These are phyloP conservation scores for Aspergillus leporis DNA, from an alignment of 495 filamentous ascomycete species.

Conservation along the genomic window DNA sequence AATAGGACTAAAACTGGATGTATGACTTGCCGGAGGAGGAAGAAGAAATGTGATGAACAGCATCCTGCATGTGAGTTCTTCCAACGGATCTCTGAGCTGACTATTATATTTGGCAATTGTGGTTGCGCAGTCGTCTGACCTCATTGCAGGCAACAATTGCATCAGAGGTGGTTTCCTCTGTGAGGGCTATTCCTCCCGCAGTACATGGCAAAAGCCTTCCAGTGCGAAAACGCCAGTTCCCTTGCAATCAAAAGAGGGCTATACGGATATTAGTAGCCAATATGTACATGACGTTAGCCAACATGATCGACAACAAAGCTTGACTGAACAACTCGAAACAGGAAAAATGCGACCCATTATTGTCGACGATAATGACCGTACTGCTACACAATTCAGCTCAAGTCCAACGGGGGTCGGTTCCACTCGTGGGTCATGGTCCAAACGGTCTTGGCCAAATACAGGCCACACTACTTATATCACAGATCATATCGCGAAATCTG, in stretches of 20 bases:
- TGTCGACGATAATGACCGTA: constrained; percentile 45
- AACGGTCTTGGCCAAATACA: constrained; percentile 36
- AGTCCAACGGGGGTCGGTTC: constrained; percentile 39
- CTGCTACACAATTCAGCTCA: constrained; percentile 37
- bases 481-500: constrained; percentile 40
- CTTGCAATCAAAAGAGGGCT: constrained; percentile 81
- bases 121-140: constrained; percentile 9
- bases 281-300: constrained; percentile 54
- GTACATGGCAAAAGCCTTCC: constrained; percentile 68
- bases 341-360: constrained; percentile 46
- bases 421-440: constrained; percentile 41
- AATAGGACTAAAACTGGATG: constrained; percentile 98
- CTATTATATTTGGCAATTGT: constrained; percentile 16
- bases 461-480: constrained; percentile 36
- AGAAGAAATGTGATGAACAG: constrained; percentile 98
- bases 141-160: constrained; percentile 79
- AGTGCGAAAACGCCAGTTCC: constrained; percentile 66
- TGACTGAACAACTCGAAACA: constrained; percentile 38
- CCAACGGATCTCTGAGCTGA: constrained; percentile 1
- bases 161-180: constrained; percentile 88
- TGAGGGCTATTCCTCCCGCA: constrained; percentile 85
- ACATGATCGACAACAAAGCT: constrained; percentile 38
- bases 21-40: constrained; percentile 88
- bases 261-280: constrained; percentile 50
- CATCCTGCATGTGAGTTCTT: constrained; percentile 81